Conservation (phyloP, 495 filamentous ascomycete species). For the Daldinia concentrica region DNA sequence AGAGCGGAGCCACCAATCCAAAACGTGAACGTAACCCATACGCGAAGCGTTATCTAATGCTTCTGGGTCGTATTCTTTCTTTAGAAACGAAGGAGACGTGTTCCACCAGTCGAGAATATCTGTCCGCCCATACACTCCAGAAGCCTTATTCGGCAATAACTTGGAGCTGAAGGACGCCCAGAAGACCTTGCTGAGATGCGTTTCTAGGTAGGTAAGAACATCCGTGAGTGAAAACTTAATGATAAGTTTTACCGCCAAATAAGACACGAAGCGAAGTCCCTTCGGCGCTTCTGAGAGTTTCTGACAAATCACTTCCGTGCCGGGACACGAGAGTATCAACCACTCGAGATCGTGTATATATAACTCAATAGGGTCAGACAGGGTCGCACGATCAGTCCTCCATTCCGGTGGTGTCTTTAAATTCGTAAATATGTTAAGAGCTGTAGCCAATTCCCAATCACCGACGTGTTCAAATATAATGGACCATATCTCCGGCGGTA, state of each 20-base stretch:
- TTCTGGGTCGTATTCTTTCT: constrained; percentile 77
- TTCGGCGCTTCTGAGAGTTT: constrained; percentile 71
- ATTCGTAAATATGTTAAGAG: constrained; percentile 80
- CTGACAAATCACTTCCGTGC: constrained; percentile 71
- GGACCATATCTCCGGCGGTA: constrained; percentile 89
- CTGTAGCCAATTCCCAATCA: constrained; percentile 89
- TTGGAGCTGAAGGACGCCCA: constrained; percentile 82
- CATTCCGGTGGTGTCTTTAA: constrained; percentile 78
- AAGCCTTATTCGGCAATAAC: constrained; percentile 84
- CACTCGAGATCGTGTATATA: constrained; percentile 76
- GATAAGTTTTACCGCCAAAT: constrained; percentile 83
- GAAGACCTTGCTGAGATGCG: constrained; percentile 79
- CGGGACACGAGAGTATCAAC: constrained; percentile 73
- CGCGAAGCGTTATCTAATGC: constrained; percentile 87
- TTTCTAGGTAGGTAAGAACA: constrained; percentile 82
- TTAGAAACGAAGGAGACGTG: constrained; percentile 73
- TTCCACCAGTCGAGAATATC: constrained; percentile 91
- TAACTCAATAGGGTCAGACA: constrained; percentile 58
- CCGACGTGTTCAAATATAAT: constrained; percentile 82
- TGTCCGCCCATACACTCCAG: constrained; percentile 83
- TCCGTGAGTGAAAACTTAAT: constrained; percentile 86
- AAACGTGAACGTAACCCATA: constrained; percentile 80
- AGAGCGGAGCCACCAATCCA: constrained; percentile 91
- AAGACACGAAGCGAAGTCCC: constrained; percentile 76
- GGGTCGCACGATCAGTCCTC: constrained; percentile 56